Evolutionary conservation across 176 grass and related monocot species (phyloP).

Genomic region (Eleusine indica): DNA sequence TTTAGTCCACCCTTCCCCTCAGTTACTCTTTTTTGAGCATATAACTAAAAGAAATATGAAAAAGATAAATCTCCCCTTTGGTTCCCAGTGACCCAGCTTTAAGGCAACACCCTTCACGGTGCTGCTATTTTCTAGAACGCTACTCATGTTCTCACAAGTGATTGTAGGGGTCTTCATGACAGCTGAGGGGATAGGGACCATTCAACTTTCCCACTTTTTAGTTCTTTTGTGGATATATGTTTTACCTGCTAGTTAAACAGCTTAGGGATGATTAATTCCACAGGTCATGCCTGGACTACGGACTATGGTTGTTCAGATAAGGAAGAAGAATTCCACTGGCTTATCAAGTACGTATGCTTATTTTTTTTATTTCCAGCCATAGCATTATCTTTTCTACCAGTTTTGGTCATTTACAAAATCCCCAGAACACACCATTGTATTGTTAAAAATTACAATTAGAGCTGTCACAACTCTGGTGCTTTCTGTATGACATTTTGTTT

Average conservation of each 20-base stretch:
- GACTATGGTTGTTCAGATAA: slow-evolving; percentile 95
- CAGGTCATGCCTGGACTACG: slow-evolving; percentile 97
- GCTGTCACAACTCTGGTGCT: background rate
- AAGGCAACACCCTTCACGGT: too few species aligned
- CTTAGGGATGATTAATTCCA: slow-evolving; percentile 34
- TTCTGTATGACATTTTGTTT: background rate
- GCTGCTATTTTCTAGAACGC: too few species aligned
- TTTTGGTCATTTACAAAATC: background rate
- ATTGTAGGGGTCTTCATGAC: background rate
- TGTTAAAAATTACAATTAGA: background rate
- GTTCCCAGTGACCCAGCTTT: too few species aligned
- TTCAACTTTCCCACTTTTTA: slow-evolving; percentile 4
- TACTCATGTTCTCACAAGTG: too few species aligned
- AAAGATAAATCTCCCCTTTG: background rate
- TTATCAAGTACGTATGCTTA: slow-evolving; percentile 72
- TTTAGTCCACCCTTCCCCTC: background rate
- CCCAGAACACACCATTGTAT: background rate
- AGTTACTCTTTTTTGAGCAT: background rate
- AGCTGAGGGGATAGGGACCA: background rate
- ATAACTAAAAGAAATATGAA: background rate
- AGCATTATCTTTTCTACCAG: too few species aligned
- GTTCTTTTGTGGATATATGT: background rate
- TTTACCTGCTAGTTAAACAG: slow-evolving; percentile 21
- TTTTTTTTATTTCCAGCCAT: slow-evolving; percentile 11
- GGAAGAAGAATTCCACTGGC: slow-evolving; percentile 83